Base-by-base conservation (phyloP, 164 flowering plant species). In the Brasenia schreberi region DNA sequence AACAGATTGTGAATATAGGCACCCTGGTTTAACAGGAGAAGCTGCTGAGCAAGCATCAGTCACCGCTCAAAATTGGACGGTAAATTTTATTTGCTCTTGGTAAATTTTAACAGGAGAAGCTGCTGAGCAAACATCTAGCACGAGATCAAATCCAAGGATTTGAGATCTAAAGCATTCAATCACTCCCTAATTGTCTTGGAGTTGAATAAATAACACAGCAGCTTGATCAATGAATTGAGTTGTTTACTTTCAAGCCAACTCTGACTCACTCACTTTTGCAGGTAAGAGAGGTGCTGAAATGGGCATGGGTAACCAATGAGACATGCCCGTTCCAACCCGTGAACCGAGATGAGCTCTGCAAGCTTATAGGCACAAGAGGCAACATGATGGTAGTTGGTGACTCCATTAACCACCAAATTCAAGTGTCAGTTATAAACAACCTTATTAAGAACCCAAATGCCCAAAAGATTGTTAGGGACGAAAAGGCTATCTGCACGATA, bases 21-120 rank as follows among this genome's bases (percentile, higher is more conserved):
- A 61, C 63, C 17, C 19, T 23, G 63, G 63, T 23, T 61, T 61
- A 7, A 18, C 3, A 61, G 63, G 63, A 18, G 18, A 61, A n/a
- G 63, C 9, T 23, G 33, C 33, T 18, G 63, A 18, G 10, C 27
- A 23, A 61, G 10, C 63, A 11, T 18, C 9, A 7, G 10, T 18
- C 63, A 61, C 27, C 18, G 10, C 63, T 61, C 27, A 18, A 61
- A 61, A 61, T 61, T 61, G 63, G 63, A 61, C 63, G 18, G 63
- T 61, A 49, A 49, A 14, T 33, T 33, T 33, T 49, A 49, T 6
- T 9, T 45, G 53, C 12, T 45, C 7, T 7, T 45, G 12, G 53
- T 7, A 45, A 45, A 45, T 45, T 45, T 45, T 45, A 45, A 45
- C 27, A 0, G 27, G 27, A 23, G 27, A 23, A 23, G 27, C 27